A percentile compares a stretch with the other conserved stretches of the same genome.
These are phyloP conservation scores for Colletotrichum tamarilloi DNA, from an alignment of 2,329 filamentous ascomycete genomes.

Conservation along the genomic window DNA sequence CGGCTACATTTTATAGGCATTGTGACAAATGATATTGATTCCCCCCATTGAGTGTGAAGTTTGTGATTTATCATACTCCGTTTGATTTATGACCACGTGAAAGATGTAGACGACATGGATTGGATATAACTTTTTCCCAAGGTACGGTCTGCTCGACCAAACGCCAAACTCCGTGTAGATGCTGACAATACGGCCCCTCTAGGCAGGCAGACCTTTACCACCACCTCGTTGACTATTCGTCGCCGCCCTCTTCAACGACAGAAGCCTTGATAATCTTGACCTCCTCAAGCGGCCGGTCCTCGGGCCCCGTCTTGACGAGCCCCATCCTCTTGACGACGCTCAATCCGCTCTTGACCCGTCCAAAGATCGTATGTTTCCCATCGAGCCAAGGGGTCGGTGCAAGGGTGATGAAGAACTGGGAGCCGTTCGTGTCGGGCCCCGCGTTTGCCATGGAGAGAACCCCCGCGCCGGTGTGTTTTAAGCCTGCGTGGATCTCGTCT, in stretches of 20 bases:
- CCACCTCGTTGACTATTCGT: constrained; percentile 44
- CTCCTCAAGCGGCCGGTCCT: constrained; percentile 85
- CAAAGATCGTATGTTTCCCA: constrained; percentile 97
- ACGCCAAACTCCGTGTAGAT: constrained; percentile 33
- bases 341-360: constrained; percentile 86
- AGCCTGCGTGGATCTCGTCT: constrained; percentile 82
- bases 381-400: constrained; percentile 97
- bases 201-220: neutral
- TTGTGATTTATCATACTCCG: too few species aligned
- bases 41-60: neutral
- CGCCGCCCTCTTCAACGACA: constrained; percentile 69
- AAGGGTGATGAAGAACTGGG: constrained; percentile 95
- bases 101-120: neutral
- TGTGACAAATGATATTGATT: constrained; percentile 31
- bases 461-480: constrained; percentile 94
- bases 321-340: constrained; percentile 88
- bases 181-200: neutral
- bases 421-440: constrained; percentile 92
- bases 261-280: constrained; percentile 82
- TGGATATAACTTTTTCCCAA: neutral
- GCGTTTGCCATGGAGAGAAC: constrained; percentile 97
- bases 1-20: constrained; percentile 29
- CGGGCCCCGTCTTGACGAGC: constrained; percentile 81
- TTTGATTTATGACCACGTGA: neutral
- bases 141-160: neutral